Evolutionary conservation across 495 filamentous ascomycete genomes (phyloP).

Genomic region (Annulohypoxylon nitens): DNA sequence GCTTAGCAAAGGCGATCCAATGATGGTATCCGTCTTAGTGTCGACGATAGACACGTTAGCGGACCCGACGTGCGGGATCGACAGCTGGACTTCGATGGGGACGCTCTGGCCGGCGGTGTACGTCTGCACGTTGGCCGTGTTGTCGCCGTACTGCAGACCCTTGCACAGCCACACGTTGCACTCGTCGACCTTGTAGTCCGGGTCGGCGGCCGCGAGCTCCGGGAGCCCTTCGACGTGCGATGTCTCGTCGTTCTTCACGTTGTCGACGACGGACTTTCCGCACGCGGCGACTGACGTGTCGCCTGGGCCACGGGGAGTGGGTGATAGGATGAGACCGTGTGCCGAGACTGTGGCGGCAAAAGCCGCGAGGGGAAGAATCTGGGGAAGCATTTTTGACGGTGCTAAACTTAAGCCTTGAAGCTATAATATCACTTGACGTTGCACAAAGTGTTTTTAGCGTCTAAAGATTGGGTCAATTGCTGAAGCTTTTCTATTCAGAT

Average conservation of each 20-base stretch:
- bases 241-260: slow-evolving; percentile 73
- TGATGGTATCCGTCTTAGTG: slow-evolving; percentile 69
- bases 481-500: slow-evolving; percentile 3
- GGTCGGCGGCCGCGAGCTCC: slow-evolving; percentile 67
- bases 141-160: slow-evolving; percentile 78
- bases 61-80: slow-evolving; percentile 72
- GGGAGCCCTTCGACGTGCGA: slow-evolving; percentile 76
- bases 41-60: slow-evolving; percentile 80
- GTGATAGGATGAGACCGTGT: slow-evolving; percentile 74
- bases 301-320: slow-evolving; percentile 71
- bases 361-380: slow-evolving; percentile 57
- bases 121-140: slow-evolving; percentile 72
- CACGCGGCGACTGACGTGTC: slow-evolving; percentile 70
- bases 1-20: slow-evolving; percentile 65
- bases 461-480: slow-evolving; percentile 1
- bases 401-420: neutral
- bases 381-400: slow-evolving; percentile 45
- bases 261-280: slow-evolving; percentile 70
- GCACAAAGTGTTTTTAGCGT: neutral
- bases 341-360: slow-evolving; percentile 66
- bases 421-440: neutral
- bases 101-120: slow-evolving; percentile 73
- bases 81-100: slow-evolving; percentile 63
- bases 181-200: slow-evolving; percentile 67
- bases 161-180: slow-evolving; percentile 80